Evolutionary conservation across 331 rosid genomes (phyloP).

Genomic region (Dryas integrifolia): DNA sequence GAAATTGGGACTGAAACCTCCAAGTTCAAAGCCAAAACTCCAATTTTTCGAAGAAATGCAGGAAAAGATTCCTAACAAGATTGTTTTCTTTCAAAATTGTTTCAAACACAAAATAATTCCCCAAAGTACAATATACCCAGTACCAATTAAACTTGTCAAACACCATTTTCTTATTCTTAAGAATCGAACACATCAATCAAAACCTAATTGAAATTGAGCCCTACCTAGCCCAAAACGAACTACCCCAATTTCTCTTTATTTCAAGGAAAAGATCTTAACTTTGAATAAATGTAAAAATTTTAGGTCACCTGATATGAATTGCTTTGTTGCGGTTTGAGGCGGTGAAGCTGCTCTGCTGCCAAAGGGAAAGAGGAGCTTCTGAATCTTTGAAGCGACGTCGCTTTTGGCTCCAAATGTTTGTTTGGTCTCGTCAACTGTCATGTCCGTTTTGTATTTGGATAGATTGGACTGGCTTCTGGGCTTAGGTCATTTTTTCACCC

Average conservation of each 20-base stretch:
- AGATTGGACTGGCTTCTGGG: not conserved
- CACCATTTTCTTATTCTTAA: not conserved
- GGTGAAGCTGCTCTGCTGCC: not conserved
- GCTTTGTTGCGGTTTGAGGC: not conserved
- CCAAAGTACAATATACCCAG: not conserved
- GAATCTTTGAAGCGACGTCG: not conserved
- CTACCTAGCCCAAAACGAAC: not conserved
- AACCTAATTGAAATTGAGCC: not conserved
- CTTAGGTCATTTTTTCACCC: not conserved
- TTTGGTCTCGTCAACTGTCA: not conserved
- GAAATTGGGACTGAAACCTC: not conserved
- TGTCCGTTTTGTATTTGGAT: not conserved
- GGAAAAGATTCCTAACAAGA: not conserved
- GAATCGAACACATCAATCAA: not conserved
- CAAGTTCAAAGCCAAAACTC: not conserved
- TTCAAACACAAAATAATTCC: not conserved
- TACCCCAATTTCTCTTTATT: no score
- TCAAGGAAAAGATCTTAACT: not conserved
- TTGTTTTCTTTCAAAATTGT: not conserved
- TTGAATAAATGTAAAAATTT: not conserved
- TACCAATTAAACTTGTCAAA: not conserved
- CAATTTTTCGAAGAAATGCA: not conserved
- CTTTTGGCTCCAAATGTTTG: not conserved
- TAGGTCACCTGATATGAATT: conserved; percentile 1
- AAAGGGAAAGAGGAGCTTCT: not conserved